phyloP scores from a whole-genome alignment of 169 alveolate genomes.

The Nephromyces sp. region DNA sequence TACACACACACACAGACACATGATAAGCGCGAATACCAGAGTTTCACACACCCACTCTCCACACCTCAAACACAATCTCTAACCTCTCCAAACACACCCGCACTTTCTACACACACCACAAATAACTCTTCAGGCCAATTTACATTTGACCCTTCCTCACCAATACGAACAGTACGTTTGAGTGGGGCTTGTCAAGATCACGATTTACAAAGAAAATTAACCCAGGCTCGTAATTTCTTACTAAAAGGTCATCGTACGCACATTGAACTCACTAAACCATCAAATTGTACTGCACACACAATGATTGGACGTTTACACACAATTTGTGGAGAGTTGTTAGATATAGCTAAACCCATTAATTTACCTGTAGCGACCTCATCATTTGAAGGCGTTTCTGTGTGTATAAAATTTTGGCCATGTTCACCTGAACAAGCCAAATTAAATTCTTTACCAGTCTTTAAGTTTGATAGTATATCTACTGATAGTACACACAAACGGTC shows the following conservation, averaged over 20 bases:
- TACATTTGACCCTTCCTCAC: slow-evolving; percentile 8
- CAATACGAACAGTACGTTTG: slow-evolving; percentile 2
- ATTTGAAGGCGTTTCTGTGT: neutral
- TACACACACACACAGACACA: too few species aligned
- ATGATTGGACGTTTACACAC: slow-evolving; percentile 8
- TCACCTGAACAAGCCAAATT: slow-evolving; percentile 15
- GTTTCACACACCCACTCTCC: too few species aligned
- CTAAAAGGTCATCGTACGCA: slow-evolving; percentile 12
- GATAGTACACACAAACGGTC: too few species aligned
- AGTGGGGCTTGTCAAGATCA: slow-evolving; percentile 1
- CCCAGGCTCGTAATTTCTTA: slow-evolving; percentile 6
- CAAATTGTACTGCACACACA: neutral
- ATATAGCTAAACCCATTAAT: slow-evolving; percentile 17
- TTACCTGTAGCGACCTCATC: slow-evolving; percentile 1
- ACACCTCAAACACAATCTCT: too few species aligned
- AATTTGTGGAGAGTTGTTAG: slow-evolving; percentile 6
- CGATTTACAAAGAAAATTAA: slow-evolving; percentile 6
- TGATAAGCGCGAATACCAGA: too few species aligned
- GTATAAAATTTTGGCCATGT: slow-evolving; percentile 10
- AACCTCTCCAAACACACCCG: too few species aligned
- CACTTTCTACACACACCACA: too few species aligned
- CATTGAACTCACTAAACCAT: neutral
- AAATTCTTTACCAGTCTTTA: slow-evolving; percentile 1
- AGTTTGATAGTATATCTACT: neutral
- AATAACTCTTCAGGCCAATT: neutral